Conservation (phyloP, 225 moss, liverwort and hornwort genomes). For the Lunularia cruciata region DNA sequence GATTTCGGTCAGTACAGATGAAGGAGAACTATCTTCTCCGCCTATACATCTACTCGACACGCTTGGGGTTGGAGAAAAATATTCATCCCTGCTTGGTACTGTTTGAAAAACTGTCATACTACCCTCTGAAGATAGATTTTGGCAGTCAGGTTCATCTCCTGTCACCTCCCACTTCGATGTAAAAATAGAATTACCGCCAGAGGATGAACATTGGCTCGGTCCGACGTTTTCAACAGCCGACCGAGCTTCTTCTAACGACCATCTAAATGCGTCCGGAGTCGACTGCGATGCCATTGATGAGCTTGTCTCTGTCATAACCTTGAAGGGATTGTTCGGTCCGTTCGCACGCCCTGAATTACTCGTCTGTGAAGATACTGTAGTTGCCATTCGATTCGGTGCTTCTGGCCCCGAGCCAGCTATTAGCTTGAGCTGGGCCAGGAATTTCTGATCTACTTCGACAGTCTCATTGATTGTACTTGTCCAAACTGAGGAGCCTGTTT, state of each 20-base stretch:
- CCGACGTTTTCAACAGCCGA: not conserved
- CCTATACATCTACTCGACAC: not conserved
- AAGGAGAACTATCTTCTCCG: not conserved
- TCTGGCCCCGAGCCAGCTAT: constrained; percentile 5
- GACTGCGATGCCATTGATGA: not conserved
- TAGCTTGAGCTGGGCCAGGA: constrained; percentile 5
- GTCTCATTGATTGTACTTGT: not conserved
- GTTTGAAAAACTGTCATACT: not conserved
- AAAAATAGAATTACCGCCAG: constrained; percentile 14
- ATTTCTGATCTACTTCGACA: constrained; percentile 5
- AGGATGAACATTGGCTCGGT: not conserved
- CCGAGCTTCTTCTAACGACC: not conserved
- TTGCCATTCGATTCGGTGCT: not conserved
- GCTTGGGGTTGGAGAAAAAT: constrained; percentile 21
- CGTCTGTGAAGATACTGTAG: not conserved
- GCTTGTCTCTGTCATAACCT: not conserved
- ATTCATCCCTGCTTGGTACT: not conserved
- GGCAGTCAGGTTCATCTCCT: not conserved
- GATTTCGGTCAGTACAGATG: constrained; percentile 31
- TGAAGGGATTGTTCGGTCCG: constrained; percentile 29
- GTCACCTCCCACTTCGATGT: not conserved
- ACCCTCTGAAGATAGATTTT: not conserved
- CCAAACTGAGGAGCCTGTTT: not conserved
- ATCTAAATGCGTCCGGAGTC: not conserved
- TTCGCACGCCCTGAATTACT: not conserved